Evolutionary conservation across 2,329 filamentous ascomycete genomes (phyloP).

Genomic region (Calonectria naviculata): DNA sequence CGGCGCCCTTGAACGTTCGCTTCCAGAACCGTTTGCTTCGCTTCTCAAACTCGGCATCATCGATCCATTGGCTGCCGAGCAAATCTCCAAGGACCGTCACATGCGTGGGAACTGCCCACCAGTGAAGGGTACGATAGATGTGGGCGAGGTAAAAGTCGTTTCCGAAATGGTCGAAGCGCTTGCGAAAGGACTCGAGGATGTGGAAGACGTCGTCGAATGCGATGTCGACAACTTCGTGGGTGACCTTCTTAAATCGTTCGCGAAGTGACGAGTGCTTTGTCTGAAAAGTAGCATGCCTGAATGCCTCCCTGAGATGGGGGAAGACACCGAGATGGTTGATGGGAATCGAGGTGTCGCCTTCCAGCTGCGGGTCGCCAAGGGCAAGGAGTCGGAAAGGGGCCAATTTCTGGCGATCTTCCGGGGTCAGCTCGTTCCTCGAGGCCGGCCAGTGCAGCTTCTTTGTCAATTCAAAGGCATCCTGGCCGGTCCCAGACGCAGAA

Average conservation of each 20-base stretch:
- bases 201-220: constrained; percentile 76
- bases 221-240: constrained; percentile 71
- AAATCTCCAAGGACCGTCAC: constrained; percentile 91
- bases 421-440: constrained; percentile 31
- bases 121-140: constrained; percentile 84
- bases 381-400: constrained; percentile 90
- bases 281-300: constrained; percentile 60
- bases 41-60: constrained; percentile 82
- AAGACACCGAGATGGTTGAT: constrained; percentile 63
- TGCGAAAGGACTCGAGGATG: constrained; percentile 75
- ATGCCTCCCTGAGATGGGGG: constrained; percentile 62
- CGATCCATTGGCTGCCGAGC: constrained; percentile 95
- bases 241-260: constrained; percentile 62
- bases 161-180: constrained; percentile 87
- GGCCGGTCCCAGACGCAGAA: constrained; percentile 51
- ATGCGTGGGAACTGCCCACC: constrained; percentile 89
- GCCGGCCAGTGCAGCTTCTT: constrained; percentile 56
- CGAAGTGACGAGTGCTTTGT: constrained; percentile 58
- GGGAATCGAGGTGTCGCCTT: constrained; percentile 88
- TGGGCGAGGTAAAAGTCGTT: constrained; percentile 97
- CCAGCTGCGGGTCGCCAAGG: constrained; percentile 91
- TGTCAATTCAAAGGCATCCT: constrained; percentile 48
- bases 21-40: constrained; percentile 84
- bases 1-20: constrained; percentile 77
- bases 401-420: constrained; percentile 39